Evolutionary conservation across 2,329 filamentous ascomycete genomes (phyloP).

Genomic region (Aspergillus viridinutans): DNA sequence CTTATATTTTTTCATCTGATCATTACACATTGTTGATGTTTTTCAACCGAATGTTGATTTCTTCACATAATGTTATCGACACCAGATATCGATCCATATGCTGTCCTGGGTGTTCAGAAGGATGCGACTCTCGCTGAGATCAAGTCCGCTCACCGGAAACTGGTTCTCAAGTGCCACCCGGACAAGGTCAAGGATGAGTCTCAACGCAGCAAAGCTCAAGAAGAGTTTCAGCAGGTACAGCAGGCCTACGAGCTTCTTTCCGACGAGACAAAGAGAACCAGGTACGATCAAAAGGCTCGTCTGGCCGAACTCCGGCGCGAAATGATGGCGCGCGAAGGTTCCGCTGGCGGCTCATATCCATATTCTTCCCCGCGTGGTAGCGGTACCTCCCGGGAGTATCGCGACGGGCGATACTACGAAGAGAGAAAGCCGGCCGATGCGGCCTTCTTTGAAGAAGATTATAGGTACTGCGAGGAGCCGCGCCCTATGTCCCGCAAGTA

Average conservation of each 20-base stretch:
- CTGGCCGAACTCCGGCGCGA: constrained; percentile 62
- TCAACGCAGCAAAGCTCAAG: constrained; percentile 71
- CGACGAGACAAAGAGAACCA: constrained; percentile 65
- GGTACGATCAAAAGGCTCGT: constrained; percentile 73
- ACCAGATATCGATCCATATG: constrained; percentile 67
- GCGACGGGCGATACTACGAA: constrained; percentile 42
- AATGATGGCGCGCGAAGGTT: constrained; percentile 44
- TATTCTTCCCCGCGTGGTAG: constrained; percentile 19
- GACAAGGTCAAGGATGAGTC: constrained; percentile 81
- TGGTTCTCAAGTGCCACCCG: constrained; percentile 82
- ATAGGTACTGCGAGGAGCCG: constrained; percentile 34
- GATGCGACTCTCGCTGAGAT: constrained; percentile 69
- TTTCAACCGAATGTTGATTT: constrained; percentile 6
- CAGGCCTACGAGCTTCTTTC: constrained; percentile 87
- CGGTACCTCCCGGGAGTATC: constrained; percentile 32
- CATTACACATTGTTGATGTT: constrained; percentile 12
- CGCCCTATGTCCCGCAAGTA: constrained; percentile 38
- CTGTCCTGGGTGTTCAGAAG: constrained; percentile 66
- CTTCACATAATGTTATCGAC: constrained; percentile 22
- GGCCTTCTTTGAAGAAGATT: constrained; percentile 36
- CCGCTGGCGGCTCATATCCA: constrained; percentile 10
- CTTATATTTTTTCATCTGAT: neutral
- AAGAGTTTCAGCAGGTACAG: constrained; percentile 89
- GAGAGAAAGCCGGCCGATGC: constrained; percentile 37
- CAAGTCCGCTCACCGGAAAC: constrained; percentile 75